Evolutionary conservation across 2,329 filamentous ascomycete species (phyloP).

Genomic region (Xylariaceae sp.): DNA sequence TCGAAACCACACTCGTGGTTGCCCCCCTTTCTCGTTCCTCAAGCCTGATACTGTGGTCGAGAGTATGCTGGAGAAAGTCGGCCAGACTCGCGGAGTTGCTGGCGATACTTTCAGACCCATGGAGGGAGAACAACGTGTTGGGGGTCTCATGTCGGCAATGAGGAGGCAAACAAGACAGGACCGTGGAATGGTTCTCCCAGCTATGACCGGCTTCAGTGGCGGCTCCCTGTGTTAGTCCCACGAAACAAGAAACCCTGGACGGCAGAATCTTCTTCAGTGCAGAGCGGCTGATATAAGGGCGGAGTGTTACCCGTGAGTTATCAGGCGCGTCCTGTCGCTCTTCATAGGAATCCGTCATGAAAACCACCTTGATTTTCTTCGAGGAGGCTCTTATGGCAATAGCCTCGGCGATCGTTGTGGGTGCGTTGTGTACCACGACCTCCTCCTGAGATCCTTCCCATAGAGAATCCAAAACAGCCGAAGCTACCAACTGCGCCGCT

Average conservation of each 20-base stretch:
- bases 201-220: neutral
- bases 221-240: constrained; percentile 1
- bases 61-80: neutral
- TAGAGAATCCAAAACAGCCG: neutral
- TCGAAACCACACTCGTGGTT: neutral
- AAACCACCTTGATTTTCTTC: neutral
- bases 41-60: neutral
- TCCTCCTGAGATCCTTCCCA: neutral
- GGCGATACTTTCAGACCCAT: neutral
- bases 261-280: constrained; percentile 6
- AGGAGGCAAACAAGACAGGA: constrained; percentile 2
- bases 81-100: neutral
- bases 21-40: too few relatives aligned
- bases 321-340: neutral
- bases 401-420: neutral
- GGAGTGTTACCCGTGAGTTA: neutral
- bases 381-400: neutral
- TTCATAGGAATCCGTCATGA: constrained; percentile 4
- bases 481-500: constrained; percentile 3
- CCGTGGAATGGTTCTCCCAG: neutral
- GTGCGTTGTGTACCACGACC: constrained; percentile 5
- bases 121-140: neutral
- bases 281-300: neutral
- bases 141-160: constrained; percentile 5
- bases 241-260: neutral